phyloP scores from a whole-genome alignment of 2,329 filamentous ascomycete species.

The Claviceps purpurea region DNA sequence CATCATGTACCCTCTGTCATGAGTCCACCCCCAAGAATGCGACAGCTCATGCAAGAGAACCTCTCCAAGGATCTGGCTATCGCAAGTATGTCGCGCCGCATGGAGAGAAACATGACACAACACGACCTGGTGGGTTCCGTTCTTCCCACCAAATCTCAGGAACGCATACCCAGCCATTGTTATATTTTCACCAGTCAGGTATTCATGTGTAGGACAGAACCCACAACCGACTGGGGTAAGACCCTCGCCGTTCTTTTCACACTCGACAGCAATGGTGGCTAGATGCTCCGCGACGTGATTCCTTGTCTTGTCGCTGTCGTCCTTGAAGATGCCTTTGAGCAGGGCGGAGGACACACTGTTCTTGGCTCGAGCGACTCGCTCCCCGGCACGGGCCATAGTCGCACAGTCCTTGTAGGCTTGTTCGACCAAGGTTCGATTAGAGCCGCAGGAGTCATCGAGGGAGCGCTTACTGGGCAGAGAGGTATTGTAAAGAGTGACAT shows the following conservation, averaged over 20 bases:
- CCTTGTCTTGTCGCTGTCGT: background rate
- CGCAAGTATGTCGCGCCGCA: too few species aligned
- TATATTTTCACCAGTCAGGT: too few species aligned
- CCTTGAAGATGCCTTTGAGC: background rate
- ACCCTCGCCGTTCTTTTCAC: background rate
- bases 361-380: background rate
- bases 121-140: too few species aligned
- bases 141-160: too few species aligned
- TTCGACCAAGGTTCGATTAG: background rate
- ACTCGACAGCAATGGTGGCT: background rate
- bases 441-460: background rate
- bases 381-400: background rate
- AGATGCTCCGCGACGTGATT: background rate
- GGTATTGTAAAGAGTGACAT: background rate
- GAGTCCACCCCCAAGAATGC: background rate
- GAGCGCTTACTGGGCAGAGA: background rate
- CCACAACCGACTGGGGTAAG: background rate
- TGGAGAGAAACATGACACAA: too few species aligned
- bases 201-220: too few species aligned
- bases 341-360: background rate
- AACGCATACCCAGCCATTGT: too few species aligned
- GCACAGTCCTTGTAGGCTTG: background rate
- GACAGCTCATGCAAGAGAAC: background rate
- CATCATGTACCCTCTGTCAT: background rate
- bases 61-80: background rate